These are phyloP conservation scores for Jatropha multifida DNA, from an alignment of 441 rosid species.

Conservation along the genomic window DNA sequence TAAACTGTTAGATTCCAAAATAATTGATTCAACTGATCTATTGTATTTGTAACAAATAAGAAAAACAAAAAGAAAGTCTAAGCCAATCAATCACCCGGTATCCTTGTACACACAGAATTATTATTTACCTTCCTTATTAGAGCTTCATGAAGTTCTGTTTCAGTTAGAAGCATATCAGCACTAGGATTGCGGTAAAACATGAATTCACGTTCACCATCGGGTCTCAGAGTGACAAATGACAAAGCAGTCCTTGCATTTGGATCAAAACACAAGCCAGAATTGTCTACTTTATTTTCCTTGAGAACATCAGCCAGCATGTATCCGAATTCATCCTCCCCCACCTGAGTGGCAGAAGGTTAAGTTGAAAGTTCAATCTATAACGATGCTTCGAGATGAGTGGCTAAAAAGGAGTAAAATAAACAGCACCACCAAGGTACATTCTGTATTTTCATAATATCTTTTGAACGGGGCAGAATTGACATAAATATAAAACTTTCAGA, in stretches of 20 bases:
- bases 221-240: slow-evolving; percentile 75
- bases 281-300: slow-evolving; percentile 62
- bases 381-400: background rate
- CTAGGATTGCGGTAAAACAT: slow-evolving; percentile 88
- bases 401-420: background rate
- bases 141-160: slow-evolving; percentile 46
- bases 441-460: background rate
- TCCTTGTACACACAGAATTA: background rate
- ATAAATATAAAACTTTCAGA: background rate
- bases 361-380: background rate
- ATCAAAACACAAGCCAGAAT: slow-evolving; percentile 70
- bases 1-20: background rate
- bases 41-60: background rate
- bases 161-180: slow-evolving; percentile 77
- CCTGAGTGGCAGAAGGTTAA: slow-evolving; percentile 31
- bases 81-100: background rate
- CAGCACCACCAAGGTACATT: background rate
- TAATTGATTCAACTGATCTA: background rate
- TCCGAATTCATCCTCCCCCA: slow-evolving; percentile 92
- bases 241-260: slow-evolving; percentile 69
- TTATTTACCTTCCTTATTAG: slow-evolving; percentile 31
- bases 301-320: slow-evolving; percentile 68
- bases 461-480: background rate
- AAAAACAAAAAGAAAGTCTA: background rate
- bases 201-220: slow-evolving; percentile 92